Base-by-base conservation (phyloP, 495 filamentous ascomycete species). In the Penicillium verhagenii region DNA sequence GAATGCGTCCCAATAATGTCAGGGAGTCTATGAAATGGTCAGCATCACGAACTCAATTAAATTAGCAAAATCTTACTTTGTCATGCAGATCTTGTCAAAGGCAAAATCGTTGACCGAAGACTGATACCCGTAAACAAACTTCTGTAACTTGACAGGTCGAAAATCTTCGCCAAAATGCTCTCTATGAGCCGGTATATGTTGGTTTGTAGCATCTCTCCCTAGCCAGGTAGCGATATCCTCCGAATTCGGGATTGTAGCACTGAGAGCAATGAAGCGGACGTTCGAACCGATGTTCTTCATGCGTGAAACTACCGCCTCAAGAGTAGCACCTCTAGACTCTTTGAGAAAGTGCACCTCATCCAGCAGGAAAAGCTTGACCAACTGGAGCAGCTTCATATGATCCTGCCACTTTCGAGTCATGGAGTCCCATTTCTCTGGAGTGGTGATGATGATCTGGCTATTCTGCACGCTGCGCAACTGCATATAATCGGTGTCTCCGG, bases 341-440 rank as follows among this genome's bases (percentile, higher is more conserved):
- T 93, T 96, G 46, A 98, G 79, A 33, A 96, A 92, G 64, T 98
- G 94, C 0, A 98, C 92, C 62, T 98, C 94, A 63, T 98, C 94
- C 57, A 98, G 95, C 18, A 98, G 80, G 51, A 97, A 96, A 0
- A 98, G 72, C 61, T 91, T 91, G 23, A 98, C 85, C 57, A 97
- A 73, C 57, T 91, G 82, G 72, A 97, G 84, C 20, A 98, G 74
- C 59, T 80, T 89, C 45, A 79, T 78, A 63, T 97, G 91, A 60
- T 97, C 94, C 60, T 89, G 86, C 94, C 94, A 98, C 69, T 92
- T 94, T 26, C 94, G 81, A 1, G 94, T 98, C 69, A 98, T 88
- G 54, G 91, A 96, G 69, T 98, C 94, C 94, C 94, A 98, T 67
- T 98, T 98, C 70, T 98, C 94, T 1, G 94, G 94, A 0, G 94